Base-by-base conservation (phyloP, 73 alveolate species). In the Paramecium primaurelia region DNA sequence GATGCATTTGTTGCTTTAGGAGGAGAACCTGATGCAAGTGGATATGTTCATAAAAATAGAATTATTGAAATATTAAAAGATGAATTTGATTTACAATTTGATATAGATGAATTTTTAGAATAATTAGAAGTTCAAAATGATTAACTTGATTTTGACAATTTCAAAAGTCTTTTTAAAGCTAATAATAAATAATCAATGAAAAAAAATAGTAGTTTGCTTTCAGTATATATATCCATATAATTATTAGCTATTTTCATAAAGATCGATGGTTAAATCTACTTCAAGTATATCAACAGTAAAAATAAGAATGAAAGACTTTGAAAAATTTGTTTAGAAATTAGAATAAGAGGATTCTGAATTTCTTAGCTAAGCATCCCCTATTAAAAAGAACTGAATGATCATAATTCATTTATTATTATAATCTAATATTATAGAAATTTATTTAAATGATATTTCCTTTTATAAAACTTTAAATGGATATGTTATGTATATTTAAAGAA, bases 1-100 rank as follows among this genome's bases (percentile, higher is more conserved):
- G 98, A 95, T 86, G 96, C 98, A 11, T 95, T 95, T 77, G 97
- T 95, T 8, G 98, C 98, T n/a, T 80, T 95, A 77, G 98, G 98
- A 59, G 98, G 98, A 11, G 93, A 84, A 49, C 95, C 94, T 6
- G 92, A 86, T 32, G 88, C 94, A 37, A 92, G 80, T 25, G 98
- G 98, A 16, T 68, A 86, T 36, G 88, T 95, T 12, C 59, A 93
- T 20, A 95, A 95, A 86, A 54, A 77, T 68, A 84, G 93, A 16
- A 87, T 95, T 9, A 86, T 93, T 18, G 89, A 91, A n/a, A 93
- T 95, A 49, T 86, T 95, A 28, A 93, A 93, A 77, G 88, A 80
- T 12, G 98, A 95, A 71, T 95, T 95, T 58, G 98, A 95, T 59
- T 59, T 95, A 32, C 77, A 96, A 7, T 92, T 95, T 45, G 98